Evolutionary conservation across 768 basidiomycete genomes (phyloP), one percentile per base, ranked within the genome.

Genomic region (Megacollybia marginata): DNA sequence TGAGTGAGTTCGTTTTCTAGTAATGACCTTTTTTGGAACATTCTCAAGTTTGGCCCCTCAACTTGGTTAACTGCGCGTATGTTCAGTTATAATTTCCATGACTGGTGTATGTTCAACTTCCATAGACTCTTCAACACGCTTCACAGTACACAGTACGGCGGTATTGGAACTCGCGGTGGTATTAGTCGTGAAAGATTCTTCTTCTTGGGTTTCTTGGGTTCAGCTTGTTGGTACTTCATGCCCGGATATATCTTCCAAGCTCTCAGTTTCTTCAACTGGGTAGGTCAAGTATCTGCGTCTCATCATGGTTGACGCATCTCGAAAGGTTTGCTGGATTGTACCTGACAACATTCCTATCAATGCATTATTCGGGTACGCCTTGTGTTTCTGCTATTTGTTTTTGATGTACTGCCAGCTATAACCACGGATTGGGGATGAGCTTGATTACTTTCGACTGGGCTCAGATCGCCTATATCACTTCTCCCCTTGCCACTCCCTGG

Each of bases 371-470:
- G 88, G 88, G 33, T 80, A 80, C 51, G 73, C 59, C 46, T 79
- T 67, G 63, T 80, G 23, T 28, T 28, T 6, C 23, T 6, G 23
- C 23, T 28, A 28, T 28, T 6, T 6, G 6, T 2, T 28, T 28
- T 28, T 28, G 23, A 28, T 6, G 23, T 28, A 28, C 23, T 28
- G 6, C n/a, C 61, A 75, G 44, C 15, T 63, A 62, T 44, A 49
- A 55, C 33, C 54, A 46, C 18, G 71, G 69, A 12, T 60, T 83
- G 58, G 81, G 82, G 23, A 87, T 89, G 83, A 81, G 83, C 54
- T 59, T 88, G 52, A 62, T 89, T 58, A 87, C 86, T 32, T 88
- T 92, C 61, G 88, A 91, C 56, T 92, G 88, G 89, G 70, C 82
- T 1, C 63, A 74, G 66, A 81, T 82, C 50, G 76, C 82, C 8